These are phyloP conservation scores for Anacardium occidentale DNA, from an alignment of 345 rosid species.

Conservation along the genomic window DNA sequence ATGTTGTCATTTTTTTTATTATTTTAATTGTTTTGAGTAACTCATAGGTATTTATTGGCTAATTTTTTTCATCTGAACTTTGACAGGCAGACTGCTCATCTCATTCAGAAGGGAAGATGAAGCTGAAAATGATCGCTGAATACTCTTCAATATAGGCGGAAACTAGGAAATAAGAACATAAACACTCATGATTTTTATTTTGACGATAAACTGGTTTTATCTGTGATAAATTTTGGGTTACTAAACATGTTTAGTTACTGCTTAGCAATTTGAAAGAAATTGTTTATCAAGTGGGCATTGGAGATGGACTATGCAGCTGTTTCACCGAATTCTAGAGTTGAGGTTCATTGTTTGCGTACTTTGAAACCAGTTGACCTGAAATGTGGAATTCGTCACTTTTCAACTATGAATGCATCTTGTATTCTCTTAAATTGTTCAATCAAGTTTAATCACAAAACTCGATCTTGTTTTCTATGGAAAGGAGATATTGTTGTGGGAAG, in stretches of 20 bases:
- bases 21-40: not conserved
- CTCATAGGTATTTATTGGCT: not conserved
- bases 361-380: slow-evolving; percentile 25
- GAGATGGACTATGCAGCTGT: slow-evolving; percentile 44
- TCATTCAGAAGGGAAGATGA: not conserved
- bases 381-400: slow-evolving; percentile 16
- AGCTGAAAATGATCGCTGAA: not conserved
- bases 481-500: slow-evolving; percentile 25
- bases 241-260: not conserved
- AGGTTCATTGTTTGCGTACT: slow-evolving; percentile 29
- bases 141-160: not conserved
- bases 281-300: slow-evolving; percentile 7
- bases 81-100: slow-evolving; percentile 1
- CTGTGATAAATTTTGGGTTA: not conserved
- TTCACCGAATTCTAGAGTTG: slow-evolving; percentile 36
- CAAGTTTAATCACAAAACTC: slow-evolving; percentile 14
- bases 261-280: slow-evolving; percentile 1
- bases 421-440: no score
- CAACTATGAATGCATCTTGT: no score
- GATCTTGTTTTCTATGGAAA: slow-evolving; percentile 26
- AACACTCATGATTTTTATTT: not conserved
- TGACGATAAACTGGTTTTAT: not conserved
- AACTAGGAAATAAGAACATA: slow-evolving; percentile 1
- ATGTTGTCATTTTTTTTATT: not conserved
- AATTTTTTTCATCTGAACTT: slow-evolving; percentile 8